Base-by-base conservation (phyloP, 1,139 yeast species). In the Hemisphaericaspora xylofermentans region DNA sequence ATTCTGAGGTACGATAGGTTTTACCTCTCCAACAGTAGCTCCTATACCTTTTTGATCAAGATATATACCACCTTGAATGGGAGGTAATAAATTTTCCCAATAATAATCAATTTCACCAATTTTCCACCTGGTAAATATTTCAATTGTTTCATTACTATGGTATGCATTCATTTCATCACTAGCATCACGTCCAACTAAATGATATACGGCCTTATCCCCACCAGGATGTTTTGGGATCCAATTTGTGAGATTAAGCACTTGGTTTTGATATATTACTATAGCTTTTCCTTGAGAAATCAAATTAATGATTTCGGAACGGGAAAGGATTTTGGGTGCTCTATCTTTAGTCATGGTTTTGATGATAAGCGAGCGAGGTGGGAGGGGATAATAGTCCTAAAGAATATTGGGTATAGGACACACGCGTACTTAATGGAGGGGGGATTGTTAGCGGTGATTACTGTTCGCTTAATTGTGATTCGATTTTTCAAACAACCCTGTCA, bases 141-240 rank as follows among this genome's bases (percentile, higher is more conserved):
- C 43, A 12, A 75, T 63, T 0, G 95, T 76, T 38, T 79, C 84
- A 14, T 71, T 76, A 25, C 80, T 63, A 56, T 88, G 96, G 56
- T 87, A 84, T 9, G 91, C 91, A 41, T 81, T 76, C 87, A 88
- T 88, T 59, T 88, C 96, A 57, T 88, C 95, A 1, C 94, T 82
- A 8, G 96, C 95, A 62, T 88, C 96, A 45, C 93, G 68, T 3
- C 96, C 97, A 6, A 88, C 77, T 84, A 88, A 75, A 60, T 88
- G 96, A 49, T 70, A 71, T 12, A 88, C 83, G 0, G 95, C 91
- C 54, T 80, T 84, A 48, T 84, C 93, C 8, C 97, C 96, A 14
- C 97, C 96, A 0, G 96, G 96, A 60, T 88, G 96, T 38, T 56
- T 69, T 19, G 71, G 67, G 28, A 88, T 61, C 96, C 96, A 88